Percentiles rank a stretch among this genome's conserved stretches.
These are phyloP conservation scores for Crithidia fasciculata DNA, from an alignment of 208 protist species.

Conservation along the genomic window DNA sequence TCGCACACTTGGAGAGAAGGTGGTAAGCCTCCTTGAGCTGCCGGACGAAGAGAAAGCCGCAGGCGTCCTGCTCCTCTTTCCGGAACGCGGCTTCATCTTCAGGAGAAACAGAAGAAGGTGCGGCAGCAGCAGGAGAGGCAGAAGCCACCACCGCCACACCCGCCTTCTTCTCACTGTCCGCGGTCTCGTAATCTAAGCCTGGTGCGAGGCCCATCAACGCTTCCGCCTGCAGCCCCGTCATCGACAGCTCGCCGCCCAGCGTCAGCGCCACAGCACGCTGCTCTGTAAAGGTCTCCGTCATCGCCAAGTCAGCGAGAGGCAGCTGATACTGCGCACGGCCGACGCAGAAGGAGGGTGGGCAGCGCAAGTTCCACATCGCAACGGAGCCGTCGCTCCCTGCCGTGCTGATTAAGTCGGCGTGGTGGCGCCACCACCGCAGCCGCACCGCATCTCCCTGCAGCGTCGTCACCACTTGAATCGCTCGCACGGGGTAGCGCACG, in stretches of 20 bases:
- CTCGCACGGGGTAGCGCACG: conserved; percentile 54
- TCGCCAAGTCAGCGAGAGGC: conserved; percentile 56
- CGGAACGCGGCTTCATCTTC: conserved; percentile 30
- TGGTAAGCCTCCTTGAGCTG: conserved; percentile 62
- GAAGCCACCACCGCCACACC: background rate
- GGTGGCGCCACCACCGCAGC: conserved; percentile 69
- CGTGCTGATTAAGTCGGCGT: conserved; percentile 77
- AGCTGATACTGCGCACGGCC: conserved; percentile 69
- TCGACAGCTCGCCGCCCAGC: conserved; percentile 50
- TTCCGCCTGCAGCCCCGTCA: conserved; percentile 44
- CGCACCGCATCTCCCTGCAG: conserved; percentile 76
- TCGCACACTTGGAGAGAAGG: conserved; percentile 64
- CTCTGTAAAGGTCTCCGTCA: conserved; percentile 66
- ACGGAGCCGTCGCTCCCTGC: conserved; percentile 82
- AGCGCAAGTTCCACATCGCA: conserved; percentile 80
- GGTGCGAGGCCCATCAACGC: conserved; percentile 60
- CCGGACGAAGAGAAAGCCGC: conserved; percentile 69
- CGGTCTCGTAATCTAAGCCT: conserved; percentile 5
- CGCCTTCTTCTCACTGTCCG: conserved; percentile 4
- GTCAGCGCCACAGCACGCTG: conserved; percentile 78
- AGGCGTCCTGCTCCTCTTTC: conserved; percentile 51
- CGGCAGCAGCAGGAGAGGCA: background rate
- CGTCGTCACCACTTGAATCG: conserved; percentile 66
- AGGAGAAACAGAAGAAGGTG: conserved; percentile 4
- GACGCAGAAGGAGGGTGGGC: conserved; percentile 78